Evolutionary conservation across 2,329 filamentous ascomycete species (phyloP), one percentile per base, ranked within the genome.

Genomic region (Colletotrichum ledebouriae): DNA sequence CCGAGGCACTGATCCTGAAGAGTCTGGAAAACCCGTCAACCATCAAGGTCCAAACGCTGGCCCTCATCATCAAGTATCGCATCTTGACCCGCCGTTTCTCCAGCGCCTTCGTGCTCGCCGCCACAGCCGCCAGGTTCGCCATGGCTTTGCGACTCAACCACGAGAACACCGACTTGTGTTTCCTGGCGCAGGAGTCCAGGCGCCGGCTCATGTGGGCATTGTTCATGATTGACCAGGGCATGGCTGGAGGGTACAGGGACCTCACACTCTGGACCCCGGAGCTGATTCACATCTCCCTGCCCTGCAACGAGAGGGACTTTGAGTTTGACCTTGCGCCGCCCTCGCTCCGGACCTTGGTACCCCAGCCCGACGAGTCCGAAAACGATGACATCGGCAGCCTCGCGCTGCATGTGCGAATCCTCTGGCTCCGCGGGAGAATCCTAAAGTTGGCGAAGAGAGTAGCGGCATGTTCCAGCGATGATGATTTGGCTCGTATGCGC

Each of bases 281-380:
- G 55, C 75, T 76, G 10, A 79, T 85, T 70, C 80, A 80, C 63
- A 78, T 85, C 52, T 81, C 84, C 67, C 78, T 85, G 11, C 83
- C 83, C 0, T 85, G 82, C 72, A 84, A 85, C 71, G 83, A 85
- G 74, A 56, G 67, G 58, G 63, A 69, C 57, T 69, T 69, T 13
- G 86, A 89, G 73, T 87, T 87, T 70, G 86, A 88, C 73, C 80
- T 88, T 1, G 84, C 86, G 5, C 86, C 88, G 72, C 78, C 80
- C 4, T 86, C 85, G 7, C 85, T 87, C 67, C 56, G 62, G 3
- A 80, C 81, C 56, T 81, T 87, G n/a, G 78, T 84, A 15, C 81
- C 83, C 1, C 79, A 81, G 6, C 77, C 82, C 1, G 78, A 80
- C 15, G 80, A 82, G 10, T 81, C 83, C 0, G 78, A 84, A 20